phyloP scores from a whole-genome alignment of 768 basidiomycete genomes.

The Mycena venus region DNA sequence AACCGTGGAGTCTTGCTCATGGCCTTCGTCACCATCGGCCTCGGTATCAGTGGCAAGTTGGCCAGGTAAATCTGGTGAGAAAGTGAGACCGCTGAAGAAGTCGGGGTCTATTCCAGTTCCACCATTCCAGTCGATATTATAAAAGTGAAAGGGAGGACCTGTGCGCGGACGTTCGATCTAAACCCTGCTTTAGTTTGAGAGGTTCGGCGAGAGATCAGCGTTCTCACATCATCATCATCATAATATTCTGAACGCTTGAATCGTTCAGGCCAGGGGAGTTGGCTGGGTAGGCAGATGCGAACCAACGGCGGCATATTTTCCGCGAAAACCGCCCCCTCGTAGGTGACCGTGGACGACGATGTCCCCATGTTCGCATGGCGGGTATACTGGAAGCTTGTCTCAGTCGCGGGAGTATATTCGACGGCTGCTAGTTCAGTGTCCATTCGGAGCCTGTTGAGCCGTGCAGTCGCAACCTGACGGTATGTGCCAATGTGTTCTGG shows the following conservation, averaged over 20 bases:
- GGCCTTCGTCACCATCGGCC: not conserved
- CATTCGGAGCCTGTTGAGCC: not conserved
- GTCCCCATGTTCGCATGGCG: not conserved
- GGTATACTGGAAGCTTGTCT: not conserved
- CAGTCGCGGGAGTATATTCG: not conserved
- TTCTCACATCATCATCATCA: not conserved
- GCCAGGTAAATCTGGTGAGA: slow-evolving; percentile 10
- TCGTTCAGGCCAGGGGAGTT: slow-evolving; percentile 4
- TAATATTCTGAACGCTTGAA: not conserved
- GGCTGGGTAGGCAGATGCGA: slow-evolving; percentile 6
- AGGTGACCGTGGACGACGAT: not conserved
- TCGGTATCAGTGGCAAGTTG: not conserved
- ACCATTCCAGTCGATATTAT: not conserved
- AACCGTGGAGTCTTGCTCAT: not conserved
- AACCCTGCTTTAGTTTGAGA: not conserved
- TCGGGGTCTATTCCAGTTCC: not conserved
- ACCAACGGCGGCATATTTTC: slow-evolving; percentile 4
- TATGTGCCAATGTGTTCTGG: slow-evolving; percentile 1
- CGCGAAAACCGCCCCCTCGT: not conserved
- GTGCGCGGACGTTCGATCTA: not conserved
- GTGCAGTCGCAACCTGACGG: not conserved
- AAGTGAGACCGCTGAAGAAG: not conserved
- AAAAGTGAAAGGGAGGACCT: slow-evolving; percentile 18
- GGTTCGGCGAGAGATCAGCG: too few species aligned
- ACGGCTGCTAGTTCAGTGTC: not conserved